Evolutionary conservation across 208 protist genomes (phyloP).

Genomic region (Herpetomonas tarakana): DNA sequence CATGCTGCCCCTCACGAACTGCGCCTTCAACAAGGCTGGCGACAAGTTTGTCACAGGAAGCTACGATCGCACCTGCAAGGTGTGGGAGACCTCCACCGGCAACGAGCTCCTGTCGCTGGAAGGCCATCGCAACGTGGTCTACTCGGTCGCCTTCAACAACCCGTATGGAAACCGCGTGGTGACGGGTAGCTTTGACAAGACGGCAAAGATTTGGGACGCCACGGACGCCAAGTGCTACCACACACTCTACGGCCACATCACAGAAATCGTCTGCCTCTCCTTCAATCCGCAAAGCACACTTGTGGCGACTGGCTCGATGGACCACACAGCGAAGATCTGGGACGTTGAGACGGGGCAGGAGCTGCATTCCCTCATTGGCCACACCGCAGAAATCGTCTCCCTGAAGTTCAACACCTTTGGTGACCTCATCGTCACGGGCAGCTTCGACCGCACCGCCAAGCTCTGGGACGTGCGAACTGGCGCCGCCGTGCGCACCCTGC

Average conservation of each 20-base stretch:
- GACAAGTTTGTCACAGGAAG: slow-evolving; percentile 94
- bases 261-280: slow-evolving; percentile 94
- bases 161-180: slow-evolving; percentile 93
- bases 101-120: slow-evolving; percentile 92
- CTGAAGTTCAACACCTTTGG: slow-evolving; percentile 91
- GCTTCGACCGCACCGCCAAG: slow-evolving; percentile 93
- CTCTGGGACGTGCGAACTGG: slow-evolving; percentile 93
- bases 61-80: slow-evolving; percentile 96
- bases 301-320: slow-evolving; percentile 95
- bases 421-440: slow-evolving; percentile 91
- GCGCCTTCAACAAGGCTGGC: slow-evolving; percentile 96
- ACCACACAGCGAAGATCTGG: slow-evolving; percentile 94
- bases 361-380: slow-evolving; percentile 87
- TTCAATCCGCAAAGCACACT: slow-evolving; percentile 93
- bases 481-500: slow-evolving; percentile 82
- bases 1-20: slow-evolving; percentile 96
- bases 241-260: slow-evolving; percentile 91
- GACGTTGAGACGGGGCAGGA: slow-evolving; percentile 91
- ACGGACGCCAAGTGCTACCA: slow-evolving; percentile 86
- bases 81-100: slow-evolving; percentile 94
- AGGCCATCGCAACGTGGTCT: slow-evolving; percentile 96
- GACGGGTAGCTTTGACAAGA: slow-evolving; percentile 97
- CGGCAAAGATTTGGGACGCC: slow-evolving; percentile 93
- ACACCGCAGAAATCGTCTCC: slow-evolving; percentile 94
- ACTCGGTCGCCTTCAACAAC: slow-evolving; percentile 96